Evolutionary conservation across 768 basidiomycete genomes (phyloP).

Genomic region (Suillus spraguei): DNA sequence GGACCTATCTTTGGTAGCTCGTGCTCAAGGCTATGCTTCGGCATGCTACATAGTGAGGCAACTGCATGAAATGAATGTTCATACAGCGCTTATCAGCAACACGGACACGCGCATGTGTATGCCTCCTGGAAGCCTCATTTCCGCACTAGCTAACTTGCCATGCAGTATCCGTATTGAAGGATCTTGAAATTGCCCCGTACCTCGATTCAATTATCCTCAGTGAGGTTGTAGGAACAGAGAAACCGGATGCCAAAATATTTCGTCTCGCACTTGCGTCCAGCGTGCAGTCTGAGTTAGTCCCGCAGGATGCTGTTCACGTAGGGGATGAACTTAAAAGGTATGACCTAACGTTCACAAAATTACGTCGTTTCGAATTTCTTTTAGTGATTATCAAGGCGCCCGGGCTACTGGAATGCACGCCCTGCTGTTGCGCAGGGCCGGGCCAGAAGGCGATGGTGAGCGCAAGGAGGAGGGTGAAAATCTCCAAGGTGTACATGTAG

Average conservation of each 20-base stretch:
- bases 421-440: constrained; percentile 55
- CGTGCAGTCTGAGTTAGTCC: neutral
- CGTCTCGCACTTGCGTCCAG: constrained; percentile 43
- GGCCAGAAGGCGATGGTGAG: constrained; percentile 49
- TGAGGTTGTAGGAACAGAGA: constrained; percentile 69
- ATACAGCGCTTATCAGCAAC: constrained; percentile 69
- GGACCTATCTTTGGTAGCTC: neutral
- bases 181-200: constrained; percentile 54
- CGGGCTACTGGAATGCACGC: constrained; percentile 54
- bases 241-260: constrained; percentile 67
- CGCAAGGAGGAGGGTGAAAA: constrained; percentile 45
- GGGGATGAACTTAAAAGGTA: constrained; percentile 76
- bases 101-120: constrained; percentile 72
- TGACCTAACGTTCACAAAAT: constrained; percentile 19
- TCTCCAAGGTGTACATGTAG: constrained; percentile 39
- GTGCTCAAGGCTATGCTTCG: constrained; percentile 12
- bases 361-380: constrained; percentile 9
- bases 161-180: constrained; percentile 54
- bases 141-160: constrained; percentile 6
- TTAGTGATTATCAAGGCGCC: constrained; percentile 72
- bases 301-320: constrained; percentile 60
- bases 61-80: constrained; percentile 48
- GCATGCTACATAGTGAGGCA: constrained; percentile 39
- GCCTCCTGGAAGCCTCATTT: constrained; percentile 22
- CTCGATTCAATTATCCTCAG: constrained; percentile 66